Base-by-base conservation (phyloP, 1,139 yeast genomes). In the Eremothecium gossypii region DNA sequence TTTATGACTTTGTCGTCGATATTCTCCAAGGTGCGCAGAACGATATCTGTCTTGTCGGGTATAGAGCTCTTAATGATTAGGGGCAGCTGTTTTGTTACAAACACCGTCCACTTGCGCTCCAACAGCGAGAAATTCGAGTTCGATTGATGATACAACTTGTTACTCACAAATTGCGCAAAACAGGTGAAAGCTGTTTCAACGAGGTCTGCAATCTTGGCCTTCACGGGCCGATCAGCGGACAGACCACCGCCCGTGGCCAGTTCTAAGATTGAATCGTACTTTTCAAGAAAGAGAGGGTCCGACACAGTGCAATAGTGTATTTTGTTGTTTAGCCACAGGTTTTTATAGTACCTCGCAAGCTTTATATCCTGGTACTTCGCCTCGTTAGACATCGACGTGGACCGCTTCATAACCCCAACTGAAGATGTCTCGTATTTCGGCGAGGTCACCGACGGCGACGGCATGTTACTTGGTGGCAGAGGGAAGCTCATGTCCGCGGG, bases 111-210 rank as follows among this genome's bases (percentile, higher is more conserved):
- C 42, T 57, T 54, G 41, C 59, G 55, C 41, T 60, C 64, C 32
- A 60, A 39, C 12, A 60, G 43, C 32, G 50, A 55, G 36, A 56
- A 51, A 38, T 52, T 48, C 4, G 61, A 49, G 44, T 60, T 57
- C 2, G 57, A 39, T 41, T 59, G 62, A 41, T 60, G 64, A 41
- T 60, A 59, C 35, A 55, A 58, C 29, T 56, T 58, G 38, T 59
- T 59, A 41, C 58, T 59, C 10, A 60, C 61, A 36, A 58, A 58
- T 46, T 59, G 64, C 1, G 64, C 64, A 48, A 60, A 60, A 38
- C 61, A 59, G 2, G 61, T 60, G 33, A 58, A 60, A 2, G 64
- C 50, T 1, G 64, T 59, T 36, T 60, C 64, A 30, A 58, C 54
- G 27, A 60, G 43, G 44, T 60, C 64, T n/a, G 53, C 41, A 3